Conservation (phyloP, 2,329 filamentous ascomycete genomes). For the Fusarium camptoceras region DNA sequence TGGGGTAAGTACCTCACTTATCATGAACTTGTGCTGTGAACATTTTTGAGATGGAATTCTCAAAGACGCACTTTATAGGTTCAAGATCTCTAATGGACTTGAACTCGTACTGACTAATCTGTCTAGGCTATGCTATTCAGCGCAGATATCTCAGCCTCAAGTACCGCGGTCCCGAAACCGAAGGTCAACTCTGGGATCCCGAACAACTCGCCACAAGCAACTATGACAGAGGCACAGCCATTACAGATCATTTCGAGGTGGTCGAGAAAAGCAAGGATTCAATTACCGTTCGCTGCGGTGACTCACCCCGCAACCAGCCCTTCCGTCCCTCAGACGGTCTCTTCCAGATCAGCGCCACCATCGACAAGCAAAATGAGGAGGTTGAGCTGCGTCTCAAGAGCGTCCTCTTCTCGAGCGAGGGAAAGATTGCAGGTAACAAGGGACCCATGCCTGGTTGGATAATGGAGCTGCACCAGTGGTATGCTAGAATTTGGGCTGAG, state of each 20-base stretch:
- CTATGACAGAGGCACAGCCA: conserved; percentile 72
- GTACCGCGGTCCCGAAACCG: conserved; percentile 67
- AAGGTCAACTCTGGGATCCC: conserved; percentile 72
- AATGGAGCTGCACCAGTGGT: conserved; percentile 55
- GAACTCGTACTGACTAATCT: neutral
- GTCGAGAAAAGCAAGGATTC: conserved; percentile 70
- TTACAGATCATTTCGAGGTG: conserved; percentile 80
- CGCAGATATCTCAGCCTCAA: conserved; percentile 69
- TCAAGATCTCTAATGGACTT: neutral
- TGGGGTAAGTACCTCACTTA: conserved; percentile 59
- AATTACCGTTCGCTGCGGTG: conserved; percentile 74
- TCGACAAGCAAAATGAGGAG: conserved; percentile 69
- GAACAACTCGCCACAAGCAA: conserved; percentile 64
- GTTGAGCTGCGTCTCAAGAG: conserved; percentile 75
- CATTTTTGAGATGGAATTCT: neutral
- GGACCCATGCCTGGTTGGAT: conserved; percentile 48
- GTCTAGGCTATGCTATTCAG: conserved; percentile 67
- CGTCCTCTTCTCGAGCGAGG: conserved; percentile 64
- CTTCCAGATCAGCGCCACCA: conserved; percentile 71
- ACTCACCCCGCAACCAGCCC: conserved; percentile 68
- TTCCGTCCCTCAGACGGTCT: conserved; percentile 72
- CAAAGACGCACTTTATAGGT: too few relatives aligned
- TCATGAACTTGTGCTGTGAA: neutral
- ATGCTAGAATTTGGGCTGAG: conserved; percentile 55
- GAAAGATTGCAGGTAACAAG: conserved; percentile 50